These are phyloP conservation scores for Przewalskia tangutica DNA, from an alignment of 257 asterid genomes.

Conservation along the genomic window DNA sequence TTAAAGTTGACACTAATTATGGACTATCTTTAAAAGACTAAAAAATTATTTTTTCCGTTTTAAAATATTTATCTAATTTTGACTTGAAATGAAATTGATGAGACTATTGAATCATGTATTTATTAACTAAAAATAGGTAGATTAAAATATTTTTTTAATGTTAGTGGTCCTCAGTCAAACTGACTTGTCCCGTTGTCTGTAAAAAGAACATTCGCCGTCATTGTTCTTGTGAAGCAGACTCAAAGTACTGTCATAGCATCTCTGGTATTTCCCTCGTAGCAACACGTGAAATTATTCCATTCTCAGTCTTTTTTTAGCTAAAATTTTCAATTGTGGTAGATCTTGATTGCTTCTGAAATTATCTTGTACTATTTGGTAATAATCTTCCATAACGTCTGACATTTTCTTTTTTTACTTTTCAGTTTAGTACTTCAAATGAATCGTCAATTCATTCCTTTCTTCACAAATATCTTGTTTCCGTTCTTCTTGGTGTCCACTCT, in stretches of 20 bases:
- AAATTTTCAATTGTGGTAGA: neutral
- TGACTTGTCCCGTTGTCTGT: too few relatives aligned
- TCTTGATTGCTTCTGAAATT: neutral
- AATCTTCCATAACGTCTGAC: neutral
- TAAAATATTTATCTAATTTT: too few relatives aligned
- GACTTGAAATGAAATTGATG: too few relatives aligned
- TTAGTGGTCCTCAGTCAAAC: too few relatives aligned
- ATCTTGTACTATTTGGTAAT: neutral
- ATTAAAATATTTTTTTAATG: too few relatives aligned
- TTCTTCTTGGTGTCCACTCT: conserved; percentile 24
- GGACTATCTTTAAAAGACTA: too few relatives aligned
- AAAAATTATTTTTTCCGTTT: too few relatives aligned
- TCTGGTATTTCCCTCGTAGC: neutral
- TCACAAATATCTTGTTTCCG: conserved; percentile 14
- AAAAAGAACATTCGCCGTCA: too few relatives aligned
- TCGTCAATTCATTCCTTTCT: conserved; percentile 9
- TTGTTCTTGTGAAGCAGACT: too few relatives aligned
- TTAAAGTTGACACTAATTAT: too few relatives aligned
- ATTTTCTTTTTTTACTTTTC: neutral
- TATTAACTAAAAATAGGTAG: too few relatives aligned
- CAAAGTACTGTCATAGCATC: neutral
- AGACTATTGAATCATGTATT: too few relatives aligned
- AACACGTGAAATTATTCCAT: neutral
- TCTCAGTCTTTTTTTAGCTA: neutral
- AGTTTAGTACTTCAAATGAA: conserved; percentile 29